A percentile compares a stretch with the other conserved stretches of the same genome.
phyloP scores from a whole-genome alignment of 2,329 filamentous ascomycete species.

The Mycosphaerelloides madeirae region DNA sequence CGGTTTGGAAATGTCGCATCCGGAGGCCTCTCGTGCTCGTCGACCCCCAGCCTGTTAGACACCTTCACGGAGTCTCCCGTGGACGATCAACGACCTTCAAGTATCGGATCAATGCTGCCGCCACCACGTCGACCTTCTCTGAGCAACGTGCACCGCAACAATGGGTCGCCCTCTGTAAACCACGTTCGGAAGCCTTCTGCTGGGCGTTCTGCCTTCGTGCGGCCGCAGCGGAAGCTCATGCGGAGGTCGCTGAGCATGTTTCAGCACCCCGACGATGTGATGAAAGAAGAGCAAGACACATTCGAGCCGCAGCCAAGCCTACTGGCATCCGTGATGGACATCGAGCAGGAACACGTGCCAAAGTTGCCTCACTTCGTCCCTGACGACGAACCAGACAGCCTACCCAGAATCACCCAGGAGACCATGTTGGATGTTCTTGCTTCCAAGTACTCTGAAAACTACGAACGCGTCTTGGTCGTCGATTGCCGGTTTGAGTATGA shows the following conservation, averaged over 20 bases:
- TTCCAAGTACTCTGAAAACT: conserved; percentile 71
- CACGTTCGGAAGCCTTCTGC: conserved; percentile 63
- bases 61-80: conserved; percentile 78
- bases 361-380: conserved; percentile 78
- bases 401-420: conserved; percentile 78
- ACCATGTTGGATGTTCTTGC: conserved; percentile 85
- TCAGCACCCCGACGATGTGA: conserved; percentile 81
- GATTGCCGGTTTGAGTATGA: conserved; percentile 99
- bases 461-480: conserved; percentile 78
- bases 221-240: conserved; percentile 79
- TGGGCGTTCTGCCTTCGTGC: conserved; percentile 52
- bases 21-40: conserved; percentile 39
- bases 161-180: conserved; percentile 68
- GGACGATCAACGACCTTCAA: conserved; percentile 61
- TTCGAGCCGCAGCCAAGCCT: conserved; percentile 43
- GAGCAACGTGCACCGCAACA: conserved; percentile 56
- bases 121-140: conserved; percentile 64
- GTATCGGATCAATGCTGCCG: conserved; percentile 48
- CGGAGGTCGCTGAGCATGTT: conserved; percentile 97
- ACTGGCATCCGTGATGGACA: conserved; percentile 72
- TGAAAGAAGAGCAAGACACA: conserved; percentile 69
- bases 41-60: conserved; percentile 67
- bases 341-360: conserved; percentile 70
- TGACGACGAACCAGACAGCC: conserved; percentile 74
- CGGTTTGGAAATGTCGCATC: conserved; percentile 59